Conservation (phyloP, 1,284 basidiomycete genomes). For the Leccinum griseonigrum region DNA sequence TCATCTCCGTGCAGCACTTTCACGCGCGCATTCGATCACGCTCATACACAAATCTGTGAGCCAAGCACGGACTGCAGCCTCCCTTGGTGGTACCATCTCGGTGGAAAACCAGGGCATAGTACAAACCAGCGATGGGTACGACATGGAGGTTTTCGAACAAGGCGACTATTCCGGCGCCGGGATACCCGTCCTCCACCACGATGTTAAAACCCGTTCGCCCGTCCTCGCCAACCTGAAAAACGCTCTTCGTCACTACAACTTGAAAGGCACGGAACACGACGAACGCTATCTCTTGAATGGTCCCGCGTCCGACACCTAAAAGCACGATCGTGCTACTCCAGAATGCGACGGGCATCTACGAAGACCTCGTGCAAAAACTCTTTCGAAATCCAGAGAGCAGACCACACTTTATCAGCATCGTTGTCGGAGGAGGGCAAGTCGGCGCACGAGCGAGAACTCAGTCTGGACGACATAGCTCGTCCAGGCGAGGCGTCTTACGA, state of each 20-base stretch:
- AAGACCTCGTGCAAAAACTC: slow-evolving; percentile 64
- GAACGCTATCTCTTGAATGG: slow-evolving; percentile 56
- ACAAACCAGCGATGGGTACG: slow-evolving; percentile 42
- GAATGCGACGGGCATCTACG: slow-evolving; percentile 91
- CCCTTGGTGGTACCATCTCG: slow-evolving; percentile 36
- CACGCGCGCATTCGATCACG: slow-evolving; percentile 53
- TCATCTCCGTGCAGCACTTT: slow-evolving; percentile 65
- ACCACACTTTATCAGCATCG: slow-evolving; percentile 76
- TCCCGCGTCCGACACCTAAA: slow-evolving; percentile 60
- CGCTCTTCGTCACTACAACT: slow-evolving; percentile 74
- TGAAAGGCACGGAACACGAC: slow-evolving; percentile 69
- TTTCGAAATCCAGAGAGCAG: slow-evolving; percentile 74
- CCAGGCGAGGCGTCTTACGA: slow-evolving; percentile 38
- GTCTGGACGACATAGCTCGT: slow-evolving; percentile 56
- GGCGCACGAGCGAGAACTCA: slow-evolving; percentile 36
- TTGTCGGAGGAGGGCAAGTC: slow-evolving; percentile 38
- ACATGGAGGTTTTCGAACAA: slow-evolving; percentile 44
- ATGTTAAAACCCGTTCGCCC: slow-evolving; percentile 13
- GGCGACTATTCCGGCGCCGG: slow-evolving; percentile 27
- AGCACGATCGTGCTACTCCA: slow-evolving; percentile 90
- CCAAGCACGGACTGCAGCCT: slow-evolving; percentile 34
- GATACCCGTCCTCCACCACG: slow-evolving; percentile 19
- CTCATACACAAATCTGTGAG: slow-evolving; percentile 59
- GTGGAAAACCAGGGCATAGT: slow-evolving; percentile 50
- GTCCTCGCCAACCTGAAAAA: slow-evolving; percentile 36